phyloP scores from a whole-genome alignment of 257 asterid genomes.

The Solanum dulcamara region DNA sequence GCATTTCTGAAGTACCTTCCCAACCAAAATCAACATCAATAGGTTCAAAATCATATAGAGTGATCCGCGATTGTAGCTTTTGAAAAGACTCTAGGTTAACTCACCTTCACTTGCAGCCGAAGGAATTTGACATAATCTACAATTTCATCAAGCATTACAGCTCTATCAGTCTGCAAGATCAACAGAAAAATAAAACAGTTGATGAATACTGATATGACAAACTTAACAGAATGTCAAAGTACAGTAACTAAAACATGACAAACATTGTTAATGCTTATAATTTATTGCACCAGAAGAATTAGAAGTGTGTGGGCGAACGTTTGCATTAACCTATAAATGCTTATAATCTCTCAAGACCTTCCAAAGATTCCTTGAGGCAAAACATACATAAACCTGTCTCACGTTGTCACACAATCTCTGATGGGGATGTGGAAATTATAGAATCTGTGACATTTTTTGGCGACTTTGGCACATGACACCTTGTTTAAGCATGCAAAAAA shows the following conservation, averaged over 20 bases:
- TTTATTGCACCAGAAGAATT: neutral
- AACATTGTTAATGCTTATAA: neutral
- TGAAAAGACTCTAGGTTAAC: neutral
- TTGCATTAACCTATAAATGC: neutral
- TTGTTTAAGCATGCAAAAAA: neutral
- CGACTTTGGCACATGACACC: neutral
- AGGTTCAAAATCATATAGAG: neutral
- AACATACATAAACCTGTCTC: neutral
- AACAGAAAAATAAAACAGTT: neutral
- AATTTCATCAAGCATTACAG: conserved; percentile 94
- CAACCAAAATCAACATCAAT: neutral
- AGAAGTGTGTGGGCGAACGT: neutral
- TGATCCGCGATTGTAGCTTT: neutral
- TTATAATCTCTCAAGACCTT: neutral
- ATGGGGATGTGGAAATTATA: neutral
- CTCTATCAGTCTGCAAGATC: conserved; percentile 79
- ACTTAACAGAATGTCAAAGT: neutral
- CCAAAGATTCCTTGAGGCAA: neutral
- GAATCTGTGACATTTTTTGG: neutral
- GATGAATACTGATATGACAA: neutral
- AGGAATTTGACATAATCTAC: conserved; percentile 96
- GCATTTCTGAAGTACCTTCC: neutral
- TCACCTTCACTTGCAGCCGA: conserved; percentile 95
- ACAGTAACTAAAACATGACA: neutral
- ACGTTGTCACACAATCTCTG: neutral